Conservation (phyloP, 768 basidiomycete species). For the Russula compacta region DNA sequence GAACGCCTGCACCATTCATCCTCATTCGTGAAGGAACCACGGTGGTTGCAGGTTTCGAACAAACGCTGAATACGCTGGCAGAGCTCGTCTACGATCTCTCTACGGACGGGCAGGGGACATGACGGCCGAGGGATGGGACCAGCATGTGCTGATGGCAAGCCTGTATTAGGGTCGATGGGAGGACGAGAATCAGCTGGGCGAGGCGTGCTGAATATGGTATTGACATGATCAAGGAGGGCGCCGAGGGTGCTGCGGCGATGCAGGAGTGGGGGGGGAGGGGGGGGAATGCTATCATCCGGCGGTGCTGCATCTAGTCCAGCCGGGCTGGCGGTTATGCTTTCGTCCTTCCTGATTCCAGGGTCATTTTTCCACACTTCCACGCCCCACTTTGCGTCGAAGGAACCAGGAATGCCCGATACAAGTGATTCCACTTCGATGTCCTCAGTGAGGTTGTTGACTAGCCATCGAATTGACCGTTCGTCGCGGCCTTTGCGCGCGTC, state of each 20-base stretch:
- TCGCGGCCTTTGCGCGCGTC: slow-evolving; percentile 5
- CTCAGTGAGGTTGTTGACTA: not conserved
- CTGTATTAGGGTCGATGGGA: not conserved
- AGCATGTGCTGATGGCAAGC: not conserved
- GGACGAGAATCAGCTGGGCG: not conserved
- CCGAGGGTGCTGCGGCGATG: not conserved
- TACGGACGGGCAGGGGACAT: not conserved
- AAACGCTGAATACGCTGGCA: slow-evolving; percentile 6
- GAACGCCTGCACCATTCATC: slow-evolving; percentile 1
- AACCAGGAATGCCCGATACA: slow-evolving; percentile 10
- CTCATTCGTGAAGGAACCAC: not conserved
- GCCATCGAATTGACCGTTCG: slow-evolving; percentile 11
- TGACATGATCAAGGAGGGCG: not conserved
- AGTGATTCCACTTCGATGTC: slow-evolving; percentile 15
- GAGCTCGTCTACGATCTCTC: not conserved
- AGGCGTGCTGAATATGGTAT: not conserved
- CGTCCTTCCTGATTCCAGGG: not conserved
- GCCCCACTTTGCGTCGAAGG: slow-evolving; percentile 5
- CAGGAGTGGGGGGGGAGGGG: too few relatives aligned
- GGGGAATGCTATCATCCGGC: not conserved
- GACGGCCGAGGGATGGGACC: not conserved
- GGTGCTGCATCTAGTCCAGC: too few relatives aligned
- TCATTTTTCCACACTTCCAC: not conserved
- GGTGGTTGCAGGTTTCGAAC: slow-evolving; percentile 8
- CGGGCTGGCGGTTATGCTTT: not conserved